Evolutionary conservation across 495 filamentous ascomycete genomes (phyloP).

Genomic region (Annulohypoxylon nitens): DNA sequence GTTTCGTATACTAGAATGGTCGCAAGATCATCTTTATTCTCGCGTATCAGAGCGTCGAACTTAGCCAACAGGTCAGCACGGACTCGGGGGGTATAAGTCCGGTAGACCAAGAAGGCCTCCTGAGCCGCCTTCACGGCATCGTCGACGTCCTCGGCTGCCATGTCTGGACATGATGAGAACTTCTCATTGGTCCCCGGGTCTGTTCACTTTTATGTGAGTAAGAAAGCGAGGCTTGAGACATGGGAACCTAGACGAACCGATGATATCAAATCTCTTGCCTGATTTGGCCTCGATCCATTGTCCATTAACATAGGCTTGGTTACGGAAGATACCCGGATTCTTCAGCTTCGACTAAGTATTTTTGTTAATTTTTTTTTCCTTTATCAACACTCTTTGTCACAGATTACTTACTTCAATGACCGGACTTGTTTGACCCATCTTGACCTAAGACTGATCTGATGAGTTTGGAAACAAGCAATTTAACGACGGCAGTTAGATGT

Average conservation of each 20-base stretch:
- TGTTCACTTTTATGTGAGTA: conserved; percentile 17
- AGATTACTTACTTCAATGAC: conserved; percentile 27
- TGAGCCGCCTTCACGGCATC: conserved; percentile 70
- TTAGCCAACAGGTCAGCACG: conserved; percentile 74
- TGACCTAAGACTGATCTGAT: background rate
- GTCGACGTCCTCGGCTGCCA: conserved; percentile 71
- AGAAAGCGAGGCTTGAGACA: background rate
- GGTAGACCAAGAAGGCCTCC: conserved; percentile 71
- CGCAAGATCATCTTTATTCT: conserved; percentile 67
- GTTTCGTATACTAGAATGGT: conserved; percentile 73
- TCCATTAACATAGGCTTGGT: conserved; percentile 70
- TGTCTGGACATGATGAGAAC: conserved; percentile 75
- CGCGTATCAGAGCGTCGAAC: conserved; percentile 68
- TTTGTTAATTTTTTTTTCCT: background rate
- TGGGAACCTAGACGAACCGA: conserved; percentile 60
- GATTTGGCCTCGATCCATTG: conserved; percentile 73
- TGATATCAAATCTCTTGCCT: conserved; percentile 74
- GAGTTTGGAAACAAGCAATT: background rate
- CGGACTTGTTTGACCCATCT: conserved; percentile 21
- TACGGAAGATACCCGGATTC: conserved; percentile 69
- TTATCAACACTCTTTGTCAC: background rate
- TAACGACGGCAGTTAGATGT: background rate
- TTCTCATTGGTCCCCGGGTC: conserved; percentile 75
- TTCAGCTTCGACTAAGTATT: conserved; percentile 61
- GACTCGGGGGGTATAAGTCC: conserved; percentile 69